These are phyloP conservation scores for Kalanchoe fedtschenkoi DNA, from an alignment of 164 flowering plant species.

Conservation along the genomic window DNA sequence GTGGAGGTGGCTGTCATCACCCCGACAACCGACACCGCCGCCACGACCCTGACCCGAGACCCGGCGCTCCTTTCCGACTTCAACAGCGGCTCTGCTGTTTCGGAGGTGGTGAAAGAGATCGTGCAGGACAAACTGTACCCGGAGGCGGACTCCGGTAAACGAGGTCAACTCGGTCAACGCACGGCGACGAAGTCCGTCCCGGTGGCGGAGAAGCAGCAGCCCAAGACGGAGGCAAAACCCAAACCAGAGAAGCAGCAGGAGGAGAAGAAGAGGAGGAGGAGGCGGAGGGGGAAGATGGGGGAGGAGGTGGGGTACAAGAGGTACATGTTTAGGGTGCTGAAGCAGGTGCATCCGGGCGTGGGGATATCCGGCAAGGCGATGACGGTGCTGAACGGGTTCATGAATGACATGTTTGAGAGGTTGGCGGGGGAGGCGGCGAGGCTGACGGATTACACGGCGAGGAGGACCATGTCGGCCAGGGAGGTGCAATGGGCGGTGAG, in stretches of 20 bases:
- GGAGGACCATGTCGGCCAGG: constrained; percentile 49
- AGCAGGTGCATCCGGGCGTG: constrained; percentile 72
- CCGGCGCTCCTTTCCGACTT: neutral
- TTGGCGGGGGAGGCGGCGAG: constrained; percentile 49
- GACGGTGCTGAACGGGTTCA: constrained; percentile 47
- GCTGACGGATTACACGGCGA: constrained; percentile 28
- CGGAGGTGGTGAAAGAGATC: neutral
- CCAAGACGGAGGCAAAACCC: neutral
- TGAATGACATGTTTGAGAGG: constrained; percentile 81
- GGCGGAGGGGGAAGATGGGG: constrained; percentile 1
- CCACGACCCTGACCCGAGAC: neutral
- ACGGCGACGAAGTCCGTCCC: neutral
- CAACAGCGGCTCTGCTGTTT: neutral
- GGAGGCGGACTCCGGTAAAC: neutral
- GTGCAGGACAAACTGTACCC: neutral
- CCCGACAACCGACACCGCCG: no score
- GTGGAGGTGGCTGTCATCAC: constrained; percentile 19
- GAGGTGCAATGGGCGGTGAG: constrained; percentile 71
- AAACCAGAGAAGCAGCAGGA: constrained; percentile 7
- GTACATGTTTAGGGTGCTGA: constrained; percentile 60
- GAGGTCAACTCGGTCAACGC: neutral
- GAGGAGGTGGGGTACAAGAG: constrained; percentile 36
- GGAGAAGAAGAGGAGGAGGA: constrained; percentile 12
- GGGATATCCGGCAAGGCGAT: constrained; percentile 55
- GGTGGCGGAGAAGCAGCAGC: neutral